Evolutionary conservation across 495 filamentous ascomycete genomes (phyloP).

Genomic region (Extremus antarcticus): DNA sequence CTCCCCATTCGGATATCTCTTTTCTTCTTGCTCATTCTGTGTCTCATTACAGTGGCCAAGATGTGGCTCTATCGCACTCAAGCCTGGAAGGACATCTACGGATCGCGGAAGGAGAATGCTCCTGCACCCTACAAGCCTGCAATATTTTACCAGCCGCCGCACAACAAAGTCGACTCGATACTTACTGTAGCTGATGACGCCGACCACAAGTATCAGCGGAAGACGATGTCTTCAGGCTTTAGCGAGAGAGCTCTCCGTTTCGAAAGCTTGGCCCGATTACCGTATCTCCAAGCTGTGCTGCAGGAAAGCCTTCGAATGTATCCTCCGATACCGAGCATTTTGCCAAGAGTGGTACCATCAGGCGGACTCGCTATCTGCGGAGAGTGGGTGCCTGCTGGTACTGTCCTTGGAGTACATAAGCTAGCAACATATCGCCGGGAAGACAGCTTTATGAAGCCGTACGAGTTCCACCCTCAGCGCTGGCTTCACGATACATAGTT

Average conservation of each 20-base stretch:
- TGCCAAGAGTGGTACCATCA: constrained; percentile 5
- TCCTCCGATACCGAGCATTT: constrained; percentile 10
- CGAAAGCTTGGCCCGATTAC: constrained; percentile 12
- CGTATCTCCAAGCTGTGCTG: constrained; percentile 19
- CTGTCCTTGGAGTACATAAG: constrained; percentile 15
- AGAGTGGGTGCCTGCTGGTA: constrained; percentile 15
- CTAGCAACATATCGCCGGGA: constrained; percentile 1
- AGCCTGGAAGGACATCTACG: constrained; percentile 18
- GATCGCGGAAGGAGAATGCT: constrained; percentile 1
- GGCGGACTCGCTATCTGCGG: constrained; percentile 11
- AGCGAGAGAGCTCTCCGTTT: constrained; percentile 10
- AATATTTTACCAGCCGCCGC: constrained; percentile 5
- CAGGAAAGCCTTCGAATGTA: constrained; percentile 21
- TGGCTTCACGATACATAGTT: constrained; percentile 17
- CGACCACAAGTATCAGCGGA: constrained; percentile 9
- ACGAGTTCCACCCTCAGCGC: constrained; percentile 20
- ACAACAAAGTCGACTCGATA: constrained; percentile 1
- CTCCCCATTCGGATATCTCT: too few relatives aligned
- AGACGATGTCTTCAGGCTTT: constrained; percentile 16
- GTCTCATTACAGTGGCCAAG: too few relatives aligned
- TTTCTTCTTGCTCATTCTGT: too few relatives aligned
- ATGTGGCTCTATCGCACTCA: too few relatives aligned
- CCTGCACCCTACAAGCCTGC: constrained; percentile 3
- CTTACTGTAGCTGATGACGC: constrained; percentile 11
- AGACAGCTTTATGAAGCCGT: constrained; percentile 11